Conservation (phyloP, 176 grass and related monocot species). For the Carex kokanica region DNA sequence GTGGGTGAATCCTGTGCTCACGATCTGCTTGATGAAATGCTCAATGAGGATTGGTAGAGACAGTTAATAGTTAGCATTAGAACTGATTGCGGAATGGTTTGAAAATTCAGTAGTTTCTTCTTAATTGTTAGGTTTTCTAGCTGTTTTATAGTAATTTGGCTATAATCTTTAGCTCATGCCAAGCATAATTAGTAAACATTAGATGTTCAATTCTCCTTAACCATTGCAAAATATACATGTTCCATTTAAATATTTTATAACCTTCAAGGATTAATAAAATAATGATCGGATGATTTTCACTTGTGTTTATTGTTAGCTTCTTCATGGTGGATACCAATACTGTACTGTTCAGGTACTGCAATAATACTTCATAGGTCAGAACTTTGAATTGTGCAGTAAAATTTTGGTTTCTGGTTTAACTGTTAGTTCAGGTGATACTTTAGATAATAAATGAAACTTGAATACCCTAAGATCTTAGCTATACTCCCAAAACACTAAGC, state of each 20-base stretch:
- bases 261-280: background rate
- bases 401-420: background rate
- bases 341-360: background rate
- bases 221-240: background rate
- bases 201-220: background rate
- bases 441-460: background rate
- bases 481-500: background rate
- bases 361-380: no score
- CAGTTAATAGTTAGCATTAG: no score
- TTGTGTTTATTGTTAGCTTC: no score
- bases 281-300: no score
- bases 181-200: background rate
- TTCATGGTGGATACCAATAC: background rate
- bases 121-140: background rate
- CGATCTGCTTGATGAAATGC: conserved; percentile 46
- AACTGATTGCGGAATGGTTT: background rate
- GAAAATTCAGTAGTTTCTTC: background rate
- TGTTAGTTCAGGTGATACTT: background rate
- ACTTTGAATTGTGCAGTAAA: background rate
- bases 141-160: background rate
- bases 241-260: background rate
- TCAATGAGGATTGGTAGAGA: background rate
- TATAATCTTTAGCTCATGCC: no score
- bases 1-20: background rate
- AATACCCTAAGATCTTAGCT: background rate